phyloP scores from a whole-genome alignment of 2,329 filamentous ascomycete species.

The Clarireedia sp. region DNA sequence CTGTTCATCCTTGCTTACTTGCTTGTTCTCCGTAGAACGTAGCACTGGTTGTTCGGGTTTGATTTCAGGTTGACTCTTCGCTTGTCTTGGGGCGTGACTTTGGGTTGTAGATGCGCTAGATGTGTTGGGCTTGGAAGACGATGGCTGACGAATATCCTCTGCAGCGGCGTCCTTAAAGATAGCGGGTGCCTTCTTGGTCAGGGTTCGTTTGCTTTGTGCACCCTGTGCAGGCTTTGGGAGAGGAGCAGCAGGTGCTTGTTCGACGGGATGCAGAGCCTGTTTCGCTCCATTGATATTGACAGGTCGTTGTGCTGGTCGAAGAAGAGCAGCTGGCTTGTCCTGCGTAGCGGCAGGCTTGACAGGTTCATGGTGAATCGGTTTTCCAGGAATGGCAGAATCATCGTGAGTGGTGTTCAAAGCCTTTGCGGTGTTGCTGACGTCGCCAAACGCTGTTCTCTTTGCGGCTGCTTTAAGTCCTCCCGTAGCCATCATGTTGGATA shows the following conservation, averaged over 20 bases:
- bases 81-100: conserved; percentile 22
- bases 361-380: conserved; percentile 29
- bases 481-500: conserved; percentile 43
- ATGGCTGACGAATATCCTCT: conserved; percentile 19
- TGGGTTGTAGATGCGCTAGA: conserved; percentile 25
- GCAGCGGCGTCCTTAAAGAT: conserved; percentile 46
- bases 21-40: conserved; percentile 22
- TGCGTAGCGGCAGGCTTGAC: conserved; percentile 23
- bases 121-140: conserved; percentile 23
- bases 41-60: conserved; percentile 20
- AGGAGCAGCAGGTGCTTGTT: conserved; percentile 8
- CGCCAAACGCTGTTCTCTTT: conserved; percentile 74
- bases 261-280: conserved; percentile 4
- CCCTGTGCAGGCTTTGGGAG: conserved; percentile 27
- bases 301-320: conserved; percentile 57
- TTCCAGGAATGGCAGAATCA: conserved; percentile 44
- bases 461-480: conserved; percentile 53
- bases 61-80: conserved; percentile 26
- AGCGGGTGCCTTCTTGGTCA: conserved; percentile 44
- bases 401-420: conserved; percentile 40
- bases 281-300: conserved; percentile 27
- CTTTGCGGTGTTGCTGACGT: conserved; percentile 63
- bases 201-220: conserved; percentile 30
- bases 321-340: conserved; percentile 37
- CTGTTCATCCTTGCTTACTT: not conserved